Evolutionary conservation across 768 basidiomycete species (phyloP).

Genomic region (Hydnomerulius pinastri): DNA sequence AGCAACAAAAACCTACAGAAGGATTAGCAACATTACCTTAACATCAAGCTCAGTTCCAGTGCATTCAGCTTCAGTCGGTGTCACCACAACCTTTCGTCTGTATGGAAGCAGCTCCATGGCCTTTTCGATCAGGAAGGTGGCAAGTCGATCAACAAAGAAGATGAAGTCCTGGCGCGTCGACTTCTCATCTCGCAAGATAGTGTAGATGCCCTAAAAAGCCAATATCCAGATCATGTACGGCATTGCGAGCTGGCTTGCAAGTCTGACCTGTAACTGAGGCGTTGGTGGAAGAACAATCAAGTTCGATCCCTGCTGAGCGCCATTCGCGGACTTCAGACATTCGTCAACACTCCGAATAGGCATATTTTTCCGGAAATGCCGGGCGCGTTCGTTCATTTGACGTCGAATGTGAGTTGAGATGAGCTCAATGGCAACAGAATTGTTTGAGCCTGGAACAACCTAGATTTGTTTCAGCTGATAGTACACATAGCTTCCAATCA

Average conservation of each 20-base stretch:
- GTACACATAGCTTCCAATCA: not conserved
- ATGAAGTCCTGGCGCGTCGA: constrained; percentile 85
- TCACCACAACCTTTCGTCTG: constrained; percentile 55
- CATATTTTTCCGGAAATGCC: constrained; percentile 72
- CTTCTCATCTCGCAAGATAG: constrained; percentile 74
- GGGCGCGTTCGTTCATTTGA: constrained; percentile 78
- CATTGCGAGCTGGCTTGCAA: not conserved
- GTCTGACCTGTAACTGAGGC: constrained; percentile 70
- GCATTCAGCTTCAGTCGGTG: constrained; percentile 60
- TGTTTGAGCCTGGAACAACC: constrained; percentile 96
- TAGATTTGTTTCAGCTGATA: constrained; percentile 30
- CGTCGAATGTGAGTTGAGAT: constrained; percentile 88
- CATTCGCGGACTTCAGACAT: constrained; percentile 37
- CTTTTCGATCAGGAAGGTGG: constrained; percentile 82
- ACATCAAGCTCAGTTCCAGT: constrained; percentile 65
- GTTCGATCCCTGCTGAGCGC: constrained; percentile 46
- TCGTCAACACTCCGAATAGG: constrained; percentile 49
- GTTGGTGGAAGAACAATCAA: constrained; percentile 75
- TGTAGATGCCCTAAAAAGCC: constrained; percentile 76
- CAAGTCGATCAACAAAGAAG: constrained; percentile 86
- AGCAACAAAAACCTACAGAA: not conserved
- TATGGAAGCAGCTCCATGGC: constrained; percentile 85
- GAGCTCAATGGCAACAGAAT: constrained; percentile 88
- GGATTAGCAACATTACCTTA: constrained; percentile 41
- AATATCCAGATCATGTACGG: not conserved